A percentile compares a stretch with the other conserved stretches of the same genome.
phyloP scores from a whole-genome alignment of 1,284 basidiomycete genomes.

The Boletus sp. region DNA sequence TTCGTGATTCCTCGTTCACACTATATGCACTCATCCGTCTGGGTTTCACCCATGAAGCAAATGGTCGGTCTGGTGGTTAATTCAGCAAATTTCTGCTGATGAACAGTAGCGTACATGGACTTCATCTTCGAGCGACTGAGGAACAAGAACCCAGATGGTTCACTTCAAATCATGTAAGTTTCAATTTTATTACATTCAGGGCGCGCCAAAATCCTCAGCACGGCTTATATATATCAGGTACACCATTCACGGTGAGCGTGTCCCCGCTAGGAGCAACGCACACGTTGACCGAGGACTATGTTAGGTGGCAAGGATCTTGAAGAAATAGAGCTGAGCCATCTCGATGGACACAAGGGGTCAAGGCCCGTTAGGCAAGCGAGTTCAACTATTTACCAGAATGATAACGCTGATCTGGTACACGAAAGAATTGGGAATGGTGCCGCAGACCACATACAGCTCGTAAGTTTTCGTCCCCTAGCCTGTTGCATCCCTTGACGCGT shows the following conservation, averaged over 20 bases:
- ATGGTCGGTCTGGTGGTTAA: constrained; percentile 43
- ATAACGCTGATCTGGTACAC: neutral
- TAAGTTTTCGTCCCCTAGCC: constrained; percentile 33
- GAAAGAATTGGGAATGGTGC: constrained; percentile 83
- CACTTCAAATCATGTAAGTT: constrained; percentile 80
- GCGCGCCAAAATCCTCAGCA: neutral
- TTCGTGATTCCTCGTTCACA: constrained; percentile 88
- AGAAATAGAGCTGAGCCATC: constrained; percentile 77
- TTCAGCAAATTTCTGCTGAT: constrained; percentile 12
- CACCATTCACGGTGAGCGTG: constrained; percentile 66
- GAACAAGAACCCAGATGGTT: constrained; percentile 82
- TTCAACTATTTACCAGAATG: neutral
- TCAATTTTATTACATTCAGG: neutral
- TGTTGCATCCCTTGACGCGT: neutral
- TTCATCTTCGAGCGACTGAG: constrained; percentile 82
- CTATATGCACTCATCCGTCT: constrained; percentile 88
- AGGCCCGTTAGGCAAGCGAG: constrained; percentile 57
- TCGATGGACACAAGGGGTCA: constrained; percentile 83
- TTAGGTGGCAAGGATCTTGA: constrained; percentile 79
- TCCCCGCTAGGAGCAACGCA: neutral
- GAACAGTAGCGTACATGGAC: constrained; percentile 70
- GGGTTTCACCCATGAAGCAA: constrained; percentile 87
- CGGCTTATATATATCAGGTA: constrained; percentile 41
- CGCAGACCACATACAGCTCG: constrained; percentile 84
- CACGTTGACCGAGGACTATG: neutral